Evolutionary conservation across 768 basidiomycete species (phyloP), one percentile per base, ranked within the genome.

Genomic region (Hypsizygus marmoreus): DNA sequence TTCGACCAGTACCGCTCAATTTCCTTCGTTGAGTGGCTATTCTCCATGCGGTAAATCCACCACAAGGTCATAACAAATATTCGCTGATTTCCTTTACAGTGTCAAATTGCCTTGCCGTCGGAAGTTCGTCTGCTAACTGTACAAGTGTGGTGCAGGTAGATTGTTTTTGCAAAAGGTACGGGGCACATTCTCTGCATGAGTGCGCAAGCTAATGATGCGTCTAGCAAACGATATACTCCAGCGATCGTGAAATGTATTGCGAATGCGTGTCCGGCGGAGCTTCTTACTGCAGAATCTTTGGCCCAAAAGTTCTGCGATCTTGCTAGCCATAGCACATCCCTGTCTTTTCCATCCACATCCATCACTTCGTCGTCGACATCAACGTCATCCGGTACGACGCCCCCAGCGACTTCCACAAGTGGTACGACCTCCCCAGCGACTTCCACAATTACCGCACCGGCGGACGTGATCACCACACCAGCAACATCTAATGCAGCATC

Each of bases 261-360:
- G 7, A 51, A 45, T 7, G 53, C 55, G 17, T 80, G 77, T 57
- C 51, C 70, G 4, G 36, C 56, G 30, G 68, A 73, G 36, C 52
- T 79, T 1, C 20, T 58, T 12, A 55, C 68, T 4, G 68, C 72
- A 4, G 75, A 81, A 60, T 53, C 47, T 12, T 66, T 81, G 24
- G 71, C 76, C 1, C 69, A 77, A 49, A 64, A 68, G 50, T 79
- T 79, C 57, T 81, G 79, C 55, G 65, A 70, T 12, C 30, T 61
- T 12, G 55, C 53, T 13, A 55, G 39, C 32, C 35, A 46, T 13
- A 49, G 48, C n/a, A 41, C 51, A 10, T 55, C 59, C 4, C 47
- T 61, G 25, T 61, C 59, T 22, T 61, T 61, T 28, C 59, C 57
- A 16, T 36, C 51, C 5, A 39, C 54, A 12, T 53, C 48, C 11